Percentiles rank a stretch among this genome's conserved stretches.
Conservation (phyloP, 2,329 filamentous ascomycete genomes). For the Clarireedia hainanense region DNA sequence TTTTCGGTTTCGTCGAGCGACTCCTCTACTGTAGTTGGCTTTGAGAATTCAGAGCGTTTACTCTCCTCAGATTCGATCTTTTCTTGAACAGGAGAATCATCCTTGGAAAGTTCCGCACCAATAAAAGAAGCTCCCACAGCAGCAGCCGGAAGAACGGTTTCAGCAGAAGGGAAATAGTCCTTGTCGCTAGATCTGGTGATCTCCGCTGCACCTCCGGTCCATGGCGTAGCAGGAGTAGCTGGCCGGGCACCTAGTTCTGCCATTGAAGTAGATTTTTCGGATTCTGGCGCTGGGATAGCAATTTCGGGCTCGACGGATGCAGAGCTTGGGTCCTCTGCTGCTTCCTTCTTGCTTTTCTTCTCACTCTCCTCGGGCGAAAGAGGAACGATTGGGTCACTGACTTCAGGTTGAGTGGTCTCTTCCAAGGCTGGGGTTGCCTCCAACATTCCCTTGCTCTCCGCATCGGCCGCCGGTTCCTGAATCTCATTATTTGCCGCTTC, state of each 20-base stretch:
- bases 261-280: constrained; percentile 16
- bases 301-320: constrained; percentile 4
- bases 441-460: not conserved
- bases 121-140: constrained; percentile 14
- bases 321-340: not conserved
- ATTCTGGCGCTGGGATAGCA: constrained; percentile 7
- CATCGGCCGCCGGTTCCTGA: not conserved
- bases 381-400: not conserved
- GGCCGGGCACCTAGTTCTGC: constrained; percentile 15
- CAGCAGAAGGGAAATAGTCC: constrained; percentile 12
- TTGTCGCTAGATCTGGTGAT: not conserved
- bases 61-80: constrained; percentile 11
- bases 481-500: not conserved
- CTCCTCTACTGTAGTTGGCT: no score
- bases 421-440: not conserved
- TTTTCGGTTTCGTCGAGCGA: no score
- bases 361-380: not conserved
- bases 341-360: not conserved
- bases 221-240: constrained; percentile 17
- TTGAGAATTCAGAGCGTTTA: no score
- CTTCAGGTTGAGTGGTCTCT: not conserved
- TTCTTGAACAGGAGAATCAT: constrained; percentile 2
- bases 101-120: constrained; percentile 3
- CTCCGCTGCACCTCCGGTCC: constrained; percentile 6
- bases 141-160: constrained; percentile 11